These are phyloP conservation scores for Alternaria triticina DNA, from an alignment of 2,329 filamentous ascomycete species.

Conservation along the genomic window DNA sequence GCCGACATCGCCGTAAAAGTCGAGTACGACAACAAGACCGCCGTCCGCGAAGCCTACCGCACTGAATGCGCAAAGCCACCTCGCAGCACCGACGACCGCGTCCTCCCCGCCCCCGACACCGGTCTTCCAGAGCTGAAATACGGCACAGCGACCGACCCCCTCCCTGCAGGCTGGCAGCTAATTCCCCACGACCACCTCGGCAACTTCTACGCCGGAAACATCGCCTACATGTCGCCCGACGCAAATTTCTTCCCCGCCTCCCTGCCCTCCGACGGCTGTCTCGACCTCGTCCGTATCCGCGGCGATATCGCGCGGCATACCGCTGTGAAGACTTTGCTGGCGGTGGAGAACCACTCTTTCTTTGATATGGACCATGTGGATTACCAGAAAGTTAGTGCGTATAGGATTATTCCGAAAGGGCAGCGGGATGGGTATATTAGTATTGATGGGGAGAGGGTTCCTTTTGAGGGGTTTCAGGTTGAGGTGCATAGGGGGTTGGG, in stretches of 20 bases:
- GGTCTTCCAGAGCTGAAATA: conserved; percentile 76
- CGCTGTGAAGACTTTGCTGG: conserved; percentile 72
- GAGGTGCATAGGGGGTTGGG: conserved; percentile 85
- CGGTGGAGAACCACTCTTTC: conserved; percentile 74
- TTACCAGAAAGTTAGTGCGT: conserved; percentile 87
- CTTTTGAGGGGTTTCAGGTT: conserved; percentile 88
- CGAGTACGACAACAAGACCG: conserved; percentile 76
- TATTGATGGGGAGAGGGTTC: conserved; percentile 87
- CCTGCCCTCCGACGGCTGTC: conserved; percentile 79
- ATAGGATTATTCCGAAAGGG: conserved; percentile 78
- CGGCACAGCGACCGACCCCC: conserved; percentile 77
- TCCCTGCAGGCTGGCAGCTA: conserved; percentile 79
- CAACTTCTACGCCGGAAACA: conserved; percentile 94
- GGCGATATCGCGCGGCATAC: conserved; percentile 73
- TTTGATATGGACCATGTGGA: conserved; percentile 80
- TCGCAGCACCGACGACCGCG: conserved; percentile 28
- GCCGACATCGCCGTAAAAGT: conserved; percentile 88
- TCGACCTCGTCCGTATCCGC: conserved; percentile 83
- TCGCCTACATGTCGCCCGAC: conserved; percentile 88
- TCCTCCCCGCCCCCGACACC: conserved; percentile 22
- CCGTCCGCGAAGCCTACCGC: conserved; percentile 75
- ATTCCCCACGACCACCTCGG: conserved; percentile 78
- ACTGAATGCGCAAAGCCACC: conserved; percentile 34
- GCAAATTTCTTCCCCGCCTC: conserved; percentile 87
- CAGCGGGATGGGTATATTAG: conserved; percentile 77